Evolutionary conservation across 176 grass and related monocot genomes (phyloP), one percentile per base, ranked within the genome.

Genomic region (Musa beccarii): DNA sequence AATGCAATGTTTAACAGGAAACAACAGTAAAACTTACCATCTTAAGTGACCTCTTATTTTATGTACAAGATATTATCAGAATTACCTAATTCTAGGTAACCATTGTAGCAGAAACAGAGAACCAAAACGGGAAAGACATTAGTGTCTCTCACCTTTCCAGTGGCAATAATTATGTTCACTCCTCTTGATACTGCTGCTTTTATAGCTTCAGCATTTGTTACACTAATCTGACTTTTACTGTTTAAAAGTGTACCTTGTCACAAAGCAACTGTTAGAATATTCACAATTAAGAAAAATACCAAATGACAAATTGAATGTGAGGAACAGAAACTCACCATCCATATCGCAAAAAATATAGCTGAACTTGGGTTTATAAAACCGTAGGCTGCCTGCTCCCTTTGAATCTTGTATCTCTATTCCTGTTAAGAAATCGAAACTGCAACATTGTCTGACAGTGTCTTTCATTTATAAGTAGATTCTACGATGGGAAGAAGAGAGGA

Each of bases 341-440:
- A 98, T 83, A 83, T 98, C 95, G 79, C 90, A 98, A 72, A 98
- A 98, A 25, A 98, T 91, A 83, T 89, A 91, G 68, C 82, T 91
- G 83, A 93, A 98, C 71, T 98, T 98, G 72, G 90, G 95, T 83
- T 84, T 91, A 78, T 91, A 98, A 80, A 98, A 98, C 69, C 95
- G 82, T n/a, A 98, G 83, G 67, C n/a, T 88, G 43, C 83, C 85
- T 78, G 81, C 76, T 84, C 68, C 88, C 83, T 90, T 90, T 64
- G 80, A 49, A 88, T 79, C 74, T 73, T 86, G 67, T 22, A 79
- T 79, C 73, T 83, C 54, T 79, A 84, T 75, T 76, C 79, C 95
- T 93, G 86, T 81, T 86, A 93, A 91, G 85, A 90, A 88, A 85
- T 83, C 85, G 89, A 85, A 70, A 87, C 80, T 81, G 23, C 89